A percentile compares a stretch with the other conserved stretches of the same genome.
These are phyloP conservation scores for Geotrichum ghanense DNA, from an alignment of 805 yeast species.

Conservation along the genomic window DNA sequence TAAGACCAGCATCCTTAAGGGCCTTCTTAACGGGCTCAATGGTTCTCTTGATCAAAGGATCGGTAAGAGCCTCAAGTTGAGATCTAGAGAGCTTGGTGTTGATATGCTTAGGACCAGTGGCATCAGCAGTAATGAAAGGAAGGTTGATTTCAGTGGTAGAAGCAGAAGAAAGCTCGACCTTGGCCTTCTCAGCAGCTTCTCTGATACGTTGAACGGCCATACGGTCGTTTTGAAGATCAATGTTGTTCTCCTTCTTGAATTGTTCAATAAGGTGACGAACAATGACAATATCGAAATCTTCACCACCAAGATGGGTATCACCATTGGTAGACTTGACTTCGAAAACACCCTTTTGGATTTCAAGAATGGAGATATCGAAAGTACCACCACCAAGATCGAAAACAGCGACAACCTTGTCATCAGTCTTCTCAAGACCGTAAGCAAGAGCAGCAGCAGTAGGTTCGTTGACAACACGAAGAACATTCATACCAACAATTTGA, in stretches of 20 bases:
- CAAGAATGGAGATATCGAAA: constrained; percentile 91
- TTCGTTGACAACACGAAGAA: constrained; percentile 80
- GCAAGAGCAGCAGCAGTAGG: constrained; percentile 94
- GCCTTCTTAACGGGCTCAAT: constrained; percentile 73
- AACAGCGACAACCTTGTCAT: constrained; percentile 81
- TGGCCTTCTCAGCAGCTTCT: constrained; percentile 84
- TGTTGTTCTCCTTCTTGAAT: constrained; percentile 65
- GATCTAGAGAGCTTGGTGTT: constrained; percentile 57
- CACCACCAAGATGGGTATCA: constrained; percentile 91
- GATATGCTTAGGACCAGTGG: constrained; percentile 70
- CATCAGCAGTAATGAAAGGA: constrained; percentile 82
- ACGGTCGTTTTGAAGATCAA: constrained; percentile 53
- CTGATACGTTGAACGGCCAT: constrained; percentile 78
- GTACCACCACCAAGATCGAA: constrained; percentile 99
- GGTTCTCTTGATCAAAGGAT: constrained; percentile 59
- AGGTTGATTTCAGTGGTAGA: constrained; percentile 63
- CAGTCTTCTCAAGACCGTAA: constrained; percentile 82
- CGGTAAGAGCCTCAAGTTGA: constrained; percentile 56
- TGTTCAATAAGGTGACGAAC: constrained; percentile 73
- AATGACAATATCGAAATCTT: constrained; percentile 77
- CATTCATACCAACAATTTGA: constrained; percentile 90
- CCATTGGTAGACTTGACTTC: constrained; percentile 97
- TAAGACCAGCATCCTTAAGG: constrained; percentile 64
- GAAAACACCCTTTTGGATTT: constrained; percentile 94
- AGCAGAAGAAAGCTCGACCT: constrained; percentile 72